These are phyloP conservation scores for Vigna angularis DNA, from an alignment of 306 rosid species.

Conservation along the genomic window DNA sequence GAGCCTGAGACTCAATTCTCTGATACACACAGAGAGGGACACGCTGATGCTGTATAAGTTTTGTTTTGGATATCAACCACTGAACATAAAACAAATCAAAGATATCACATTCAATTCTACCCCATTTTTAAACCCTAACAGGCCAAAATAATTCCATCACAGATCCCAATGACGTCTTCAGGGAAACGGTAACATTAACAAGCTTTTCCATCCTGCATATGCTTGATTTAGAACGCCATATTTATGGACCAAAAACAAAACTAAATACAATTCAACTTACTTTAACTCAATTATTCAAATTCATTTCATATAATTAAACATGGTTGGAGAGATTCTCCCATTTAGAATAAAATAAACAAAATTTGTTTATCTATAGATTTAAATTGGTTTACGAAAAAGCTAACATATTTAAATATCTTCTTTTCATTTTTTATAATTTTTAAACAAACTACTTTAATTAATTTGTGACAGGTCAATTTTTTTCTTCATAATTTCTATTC, in stretches of 20 bases:
- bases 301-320: not conserved
- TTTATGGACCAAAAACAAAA: too few relatives aligned
- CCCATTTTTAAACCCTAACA: slow-evolving; percentile 25
- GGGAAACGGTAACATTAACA: not conserved
- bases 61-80: slow-evolving; percentile 40
- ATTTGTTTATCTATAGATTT: too few relatives aligned
- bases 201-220: too few relatives aligned
- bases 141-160: slow-evolving; percentile 45
- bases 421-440: too few relatives aligned
- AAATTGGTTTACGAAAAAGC: too few relatives aligned
- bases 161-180: slow-evolving; percentile 54
- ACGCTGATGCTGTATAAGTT: slow-evolving; percentile 28
- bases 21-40: slow-evolving; percentile 43
- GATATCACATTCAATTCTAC: slow-evolving; percentile 45
- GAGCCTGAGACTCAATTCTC: slow-evolving; percentile 54
- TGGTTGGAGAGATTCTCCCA: too few relatives aligned
- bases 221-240: not conserved
- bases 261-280: not conserved
- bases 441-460: too few relatives aligned
- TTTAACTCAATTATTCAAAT: not conserved
- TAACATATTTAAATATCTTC: too few relatives aligned
- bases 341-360: too few relatives aligned
- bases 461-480: too few relatives aligned
- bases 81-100: slow-evolving; percentile 67
- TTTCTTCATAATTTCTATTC: too few relatives aligned